Conservation (phyloP, 345 rosid genomes). For the Passiflora organensis region DNA sequence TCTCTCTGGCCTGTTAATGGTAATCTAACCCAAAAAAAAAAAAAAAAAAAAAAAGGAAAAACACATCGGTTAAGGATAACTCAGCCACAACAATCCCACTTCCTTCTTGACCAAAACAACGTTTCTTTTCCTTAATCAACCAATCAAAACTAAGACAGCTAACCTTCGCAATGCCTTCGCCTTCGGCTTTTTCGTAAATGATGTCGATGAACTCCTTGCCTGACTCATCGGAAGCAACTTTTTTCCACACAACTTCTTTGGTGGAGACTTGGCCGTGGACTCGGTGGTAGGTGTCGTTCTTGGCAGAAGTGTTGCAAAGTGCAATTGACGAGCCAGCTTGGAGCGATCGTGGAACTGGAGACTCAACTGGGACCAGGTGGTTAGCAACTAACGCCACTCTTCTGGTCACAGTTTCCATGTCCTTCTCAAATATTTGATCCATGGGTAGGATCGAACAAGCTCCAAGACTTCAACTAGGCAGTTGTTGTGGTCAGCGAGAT, state of each 20-base stretch:
- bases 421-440: conserved; percentile 20
- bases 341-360: not conserved
- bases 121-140: too few species aligned
- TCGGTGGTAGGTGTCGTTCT: conserved; percentile 62
- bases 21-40: conserved; percentile 35
- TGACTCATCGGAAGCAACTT: conserved; percentile 28
- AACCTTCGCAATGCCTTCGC: conserved; percentile 89
- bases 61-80: not conserved
- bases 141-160: not conserved
- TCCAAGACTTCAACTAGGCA: too few species aligned
- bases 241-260: conserved; percentile 56
- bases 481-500: too few species aligned
- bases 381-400: conserved; percentile 47
- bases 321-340: conserved; percentile 22
- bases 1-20: conserved; percentile 76
- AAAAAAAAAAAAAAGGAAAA: not conserved
- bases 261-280: conserved; percentile 66
- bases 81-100: not conserved
- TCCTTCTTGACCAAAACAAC: not conserved
- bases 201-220: conserved; percentile 58
- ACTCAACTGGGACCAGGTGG: conserved; percentile 35
- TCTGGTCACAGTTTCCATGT: conserved; percentile 35
- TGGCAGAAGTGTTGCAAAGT: conserved; percentile 34
- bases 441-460: conserved; percentile 1
- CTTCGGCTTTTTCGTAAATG: conserved; percentile 73